Evolutionary conservation across 441 rosid genomes (phyloP), one percentile per base, ranked within the genome.

Genomic region (Francoa sonchifolia): DNA sequence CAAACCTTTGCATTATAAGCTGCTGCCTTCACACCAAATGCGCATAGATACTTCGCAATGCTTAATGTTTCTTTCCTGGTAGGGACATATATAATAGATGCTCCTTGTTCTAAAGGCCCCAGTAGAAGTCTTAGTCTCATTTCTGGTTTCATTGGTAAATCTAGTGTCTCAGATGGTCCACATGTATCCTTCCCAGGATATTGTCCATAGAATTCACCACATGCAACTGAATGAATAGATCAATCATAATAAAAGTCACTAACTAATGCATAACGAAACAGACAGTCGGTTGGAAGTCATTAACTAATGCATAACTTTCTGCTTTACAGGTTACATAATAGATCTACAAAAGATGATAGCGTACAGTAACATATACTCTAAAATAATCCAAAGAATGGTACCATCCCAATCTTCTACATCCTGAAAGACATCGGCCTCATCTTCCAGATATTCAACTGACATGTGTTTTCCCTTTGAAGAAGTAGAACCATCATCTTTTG

Each of bases 331-430:
- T 49, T 23, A 38, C 6, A 30, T 4, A 13, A 20, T 28, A 38
- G 33, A 28, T 20, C 33, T 8, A 10, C 16, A 22, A 43, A 47
- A 30, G n/a, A 47, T 25, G 17, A 38, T n/a, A 27, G 44, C 15
- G 28, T 2, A 37, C 38, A 46, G 32, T 2, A 27, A 42, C 13
- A 32, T 27, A 48, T 50, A 32, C 10, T 10, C 25, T 36, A 31
- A 42, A 53, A 47, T 19, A 6, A 50, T 32, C n/a, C 45, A 33
- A 61, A 59, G 47, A 47, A 62, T 23, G 48, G 13, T 77, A 88
- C 97, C 97, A 55, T 88, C 95, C 87, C 82, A 80, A 46, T 88
- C 90, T 73, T 80, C 76, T 45, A 63, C 90, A 25, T 34, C 58
- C 51, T 66, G 71, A 39, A 71, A 76, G 63, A 61, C 53, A 55